Evolutionary conservation across 179 eudicot genomes (phyloP).

Genomic region (Carnegiea gigantea): DNA sequence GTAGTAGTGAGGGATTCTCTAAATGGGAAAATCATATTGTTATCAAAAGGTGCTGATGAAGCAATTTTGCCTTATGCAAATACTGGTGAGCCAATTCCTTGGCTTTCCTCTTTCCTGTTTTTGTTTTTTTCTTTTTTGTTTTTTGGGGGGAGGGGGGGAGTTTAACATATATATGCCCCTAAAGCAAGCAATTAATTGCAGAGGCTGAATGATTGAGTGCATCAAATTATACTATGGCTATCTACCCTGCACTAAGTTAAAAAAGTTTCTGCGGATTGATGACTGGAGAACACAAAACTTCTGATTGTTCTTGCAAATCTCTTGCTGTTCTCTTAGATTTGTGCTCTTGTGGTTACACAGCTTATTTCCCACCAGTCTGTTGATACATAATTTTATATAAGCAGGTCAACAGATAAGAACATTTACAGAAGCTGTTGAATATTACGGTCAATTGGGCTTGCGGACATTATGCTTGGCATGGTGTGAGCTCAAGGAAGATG

Average conservation of each 20-base stretch:
- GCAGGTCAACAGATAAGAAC: slow-evolving; percentile 79
- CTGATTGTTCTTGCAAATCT: neutral
- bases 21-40: slow-evolving; percentile 68
- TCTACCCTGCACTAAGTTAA: neutral
- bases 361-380: neutral
- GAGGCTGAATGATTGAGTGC: no score
- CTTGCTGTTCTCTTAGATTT: neutral
- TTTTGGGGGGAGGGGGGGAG: no score
- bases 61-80: slow-evolving; percentile 69
- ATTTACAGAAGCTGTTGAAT: slow-evolving; percentile 81
- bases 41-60: slow-evolving; percentile 99
- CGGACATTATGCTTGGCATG: slow-evolving; percentile 93
- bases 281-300: neutral
- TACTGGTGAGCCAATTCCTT: slow-evolving; percentile 46
- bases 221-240: neutral
- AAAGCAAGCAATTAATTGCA: no score
- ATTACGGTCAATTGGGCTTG: slow-evolving; percentile 85
- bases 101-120: neutral
- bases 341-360: neutral
- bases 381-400: slow-evolving; percentile 15
- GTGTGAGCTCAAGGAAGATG: slow-evolving; percentile 84
- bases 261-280: no score
- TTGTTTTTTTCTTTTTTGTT: neutral
- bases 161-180: no score
- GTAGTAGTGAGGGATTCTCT: slow-evolving; percentile 73